Base-by-base conservation (phyloP, 164 flowering plant genomes). In the Dillenia turbinata region DNA sequence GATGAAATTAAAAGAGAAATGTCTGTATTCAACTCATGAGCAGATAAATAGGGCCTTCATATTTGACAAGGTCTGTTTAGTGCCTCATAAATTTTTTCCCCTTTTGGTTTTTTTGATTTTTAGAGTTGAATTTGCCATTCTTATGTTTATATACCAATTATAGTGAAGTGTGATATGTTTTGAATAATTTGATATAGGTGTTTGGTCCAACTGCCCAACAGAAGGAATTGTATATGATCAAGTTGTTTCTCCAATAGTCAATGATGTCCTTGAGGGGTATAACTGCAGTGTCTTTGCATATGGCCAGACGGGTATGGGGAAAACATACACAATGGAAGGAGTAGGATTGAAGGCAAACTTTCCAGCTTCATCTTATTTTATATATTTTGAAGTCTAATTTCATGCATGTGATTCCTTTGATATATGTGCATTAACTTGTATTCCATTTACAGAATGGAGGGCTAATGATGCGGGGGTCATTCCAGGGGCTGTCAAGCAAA, bases 251-350 rank as follows among this genome's bases (percentile, higher is more conserved):
- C 90, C 96, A 19, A 83, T 89, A 62, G 96, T 89, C 7, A 66
- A 77, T 79, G 96, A 89, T 76, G 96, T 88, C 63, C 85, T 89
- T 17, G 90, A 89, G 71, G 96, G 96, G 13, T 87, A 87, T 63
- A 89, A 87, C 58, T 89, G 96, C 72, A 89, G 93, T 8, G 84
- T 89, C 59, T 89, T 89, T 71, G 96, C 96, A 2, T 89, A 89
- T 63, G 93, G 96, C 10, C 96, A 87, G 71, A 89, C 93, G 9
- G 96, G 93, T 50, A 87, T 91, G 0, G 96, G 96, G 47, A 89
- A 89, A 74, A 89, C 96, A 10, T 89, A 85, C 72, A 89, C 93
- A 12, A 89, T 89, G 93, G 91, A 89, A 80, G 96, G 96, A 61
- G 90, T 84, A 57, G 81, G 87, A 48, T 78, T 75, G 62, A 87